Evolutionary conservation across 2,329 filamentous ascomycete genomes (phyloP).

Genomic region (Aspergillus bombycis): DNA sequence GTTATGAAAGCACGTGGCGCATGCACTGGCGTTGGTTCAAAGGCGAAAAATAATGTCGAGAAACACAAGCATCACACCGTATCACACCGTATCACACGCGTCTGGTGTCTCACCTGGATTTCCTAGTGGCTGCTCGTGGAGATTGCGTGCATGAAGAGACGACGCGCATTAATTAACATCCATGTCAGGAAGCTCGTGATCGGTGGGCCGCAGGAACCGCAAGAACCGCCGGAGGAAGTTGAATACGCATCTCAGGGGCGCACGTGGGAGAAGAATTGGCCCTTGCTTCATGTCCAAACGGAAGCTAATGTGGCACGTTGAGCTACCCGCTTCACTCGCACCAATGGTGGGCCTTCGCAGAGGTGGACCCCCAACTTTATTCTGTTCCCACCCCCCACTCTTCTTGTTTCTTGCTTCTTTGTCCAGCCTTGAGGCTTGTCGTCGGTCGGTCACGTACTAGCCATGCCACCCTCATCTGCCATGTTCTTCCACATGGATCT

Average conservation of each 20-base stretch:
- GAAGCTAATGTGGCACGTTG: slow-evolving; percentile 12
- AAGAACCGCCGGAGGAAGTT: neutral
- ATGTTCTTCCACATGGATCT: neutral
- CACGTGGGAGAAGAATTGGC: slow-evolving; percentile 23
- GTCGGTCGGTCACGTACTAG: neutral
- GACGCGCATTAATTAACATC: neutral
- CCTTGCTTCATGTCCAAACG: slow-evolving; percentile 9
- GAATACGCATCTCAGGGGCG: neutral
- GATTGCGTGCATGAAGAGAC: neutral
- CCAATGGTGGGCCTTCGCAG: slow-evolving; percentile 2
- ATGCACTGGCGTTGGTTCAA: neutral
- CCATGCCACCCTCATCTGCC: neutral
- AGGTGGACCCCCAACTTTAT: slow-evolving; percentile 6
- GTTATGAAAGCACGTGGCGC: neutral
- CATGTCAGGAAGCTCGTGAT: neutral
- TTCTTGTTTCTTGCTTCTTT: no score
- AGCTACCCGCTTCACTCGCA: neutral
- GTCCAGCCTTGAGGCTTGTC: no score
- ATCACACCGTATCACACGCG: slow-evolving; percentile 1
- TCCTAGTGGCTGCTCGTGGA: neutral
- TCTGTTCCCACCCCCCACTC: neutral
- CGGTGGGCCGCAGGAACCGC: neutral
- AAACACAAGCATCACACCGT: neutral
- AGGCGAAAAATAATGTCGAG: neutral
- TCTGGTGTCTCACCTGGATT: neutral